These are phyloP conservation scores for Cenchrus purpureus DNA, from an alignment of 176 grass and related monocot species.

Conservation along the genomic window DNA sequence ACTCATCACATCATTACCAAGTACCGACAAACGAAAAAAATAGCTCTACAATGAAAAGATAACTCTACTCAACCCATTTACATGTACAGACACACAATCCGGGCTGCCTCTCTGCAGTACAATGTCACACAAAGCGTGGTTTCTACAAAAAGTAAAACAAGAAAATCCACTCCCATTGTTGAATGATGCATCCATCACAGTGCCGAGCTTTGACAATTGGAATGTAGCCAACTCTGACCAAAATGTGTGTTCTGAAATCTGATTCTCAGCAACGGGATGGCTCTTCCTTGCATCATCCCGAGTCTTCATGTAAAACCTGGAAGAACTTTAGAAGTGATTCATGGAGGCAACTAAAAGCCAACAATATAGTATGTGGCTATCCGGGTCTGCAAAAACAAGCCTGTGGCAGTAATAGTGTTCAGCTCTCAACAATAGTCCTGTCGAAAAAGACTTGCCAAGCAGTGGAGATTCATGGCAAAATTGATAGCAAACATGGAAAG, in stretches of 20 bases:
- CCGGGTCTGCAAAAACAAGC: not conserved
- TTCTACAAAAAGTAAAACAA: not conserved
- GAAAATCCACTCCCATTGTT: not conserved
- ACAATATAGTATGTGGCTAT: conserved; percentile 24
- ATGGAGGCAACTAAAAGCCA: conserved; percentile 18
- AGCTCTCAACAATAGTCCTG: not conserved
- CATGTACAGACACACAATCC: conserved; percentile 28
- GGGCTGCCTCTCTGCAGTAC: not conserved
- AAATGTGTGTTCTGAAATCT: not conserved
- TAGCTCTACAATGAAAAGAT: not conserved
- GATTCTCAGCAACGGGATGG: not conserved
- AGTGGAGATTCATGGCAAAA: conserved; percentile 12
- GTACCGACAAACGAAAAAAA: not conserved
- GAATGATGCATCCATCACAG: conserved; percentile 20
- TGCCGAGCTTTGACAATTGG: not conserved
- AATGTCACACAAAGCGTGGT: not conserved
- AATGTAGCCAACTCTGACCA: conserved; percentile 1
- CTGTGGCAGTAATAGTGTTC: conserved; percentile 4
- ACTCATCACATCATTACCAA: not conserved
- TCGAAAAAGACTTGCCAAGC: not conserved
- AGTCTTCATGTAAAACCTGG: conserved; percentile 1
- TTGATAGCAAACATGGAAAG: not conserved
- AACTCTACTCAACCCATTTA: conserved; percentile 33
- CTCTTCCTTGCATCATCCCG: not conserved
- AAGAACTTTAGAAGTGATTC: not conserved